A percentile compares a stretch with the other conserved stretches of the same genome.
Evolutionary conservation across 192 early-diverging fungal genomes (phyloP).

Genomic region (Globomyces pollinis-pini): DNA sequence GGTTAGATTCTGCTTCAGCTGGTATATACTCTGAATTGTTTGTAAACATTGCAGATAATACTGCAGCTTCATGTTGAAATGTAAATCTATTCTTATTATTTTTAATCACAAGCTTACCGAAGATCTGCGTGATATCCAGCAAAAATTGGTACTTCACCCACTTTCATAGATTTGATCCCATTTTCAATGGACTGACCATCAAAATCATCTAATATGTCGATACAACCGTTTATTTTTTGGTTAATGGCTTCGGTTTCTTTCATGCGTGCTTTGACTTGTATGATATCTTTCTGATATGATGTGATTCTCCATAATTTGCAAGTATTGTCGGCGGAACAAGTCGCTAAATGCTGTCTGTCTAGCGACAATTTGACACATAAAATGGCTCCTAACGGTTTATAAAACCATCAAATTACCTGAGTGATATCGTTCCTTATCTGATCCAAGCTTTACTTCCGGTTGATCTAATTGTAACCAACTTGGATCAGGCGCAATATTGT

Average conservation of each 20-base stretch:
- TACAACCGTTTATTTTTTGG: slow-evolving; percentile 23
- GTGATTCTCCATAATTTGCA: slow-evolving; percentile 49
- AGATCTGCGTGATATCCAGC: slow-evolving; percentile 50
- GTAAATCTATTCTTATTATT: slow-evolving; percentile 39
- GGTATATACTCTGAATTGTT: slow-evolving; percentile 17
- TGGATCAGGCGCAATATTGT: slow-evolving; percentile 42
- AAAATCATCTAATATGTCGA: slow-evolving; percentile 32
- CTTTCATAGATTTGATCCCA: slow-evolving; percentile 23
- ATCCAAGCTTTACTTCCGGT: slow-evolving; percentile 30
- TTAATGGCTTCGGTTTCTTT: slow-evolving; percentile 16
- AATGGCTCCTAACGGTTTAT: too few relatives aligned
- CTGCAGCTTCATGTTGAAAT: slow-evolving; percentile 47
- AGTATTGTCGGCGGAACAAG: slow-evolving; percentile 45
- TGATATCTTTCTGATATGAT: slow-evolving; percentile 39
- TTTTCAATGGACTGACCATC: slow-evolving; percentile 25
- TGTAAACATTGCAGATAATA: slow-evolving; percentile 37
- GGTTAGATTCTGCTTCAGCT: slow-evolving; percentile 45
- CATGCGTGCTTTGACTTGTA: slow-evolving; percentile 26
- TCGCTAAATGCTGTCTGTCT: slow-evolving; percentile 35
- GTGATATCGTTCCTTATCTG: slow-evolving; percentile 32
- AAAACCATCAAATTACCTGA: too few relatives aligned
- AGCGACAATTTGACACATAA: slow-evolving; percentile 32
- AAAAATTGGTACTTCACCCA: slow-evolving; percentile 40
- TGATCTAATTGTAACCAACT: slow-evolving; percentile 20
- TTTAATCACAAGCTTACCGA: neutral